Conservation (phyloP, 2,329 filamentous ascomycete genomes). For the Venturia carpophila region DNA sequence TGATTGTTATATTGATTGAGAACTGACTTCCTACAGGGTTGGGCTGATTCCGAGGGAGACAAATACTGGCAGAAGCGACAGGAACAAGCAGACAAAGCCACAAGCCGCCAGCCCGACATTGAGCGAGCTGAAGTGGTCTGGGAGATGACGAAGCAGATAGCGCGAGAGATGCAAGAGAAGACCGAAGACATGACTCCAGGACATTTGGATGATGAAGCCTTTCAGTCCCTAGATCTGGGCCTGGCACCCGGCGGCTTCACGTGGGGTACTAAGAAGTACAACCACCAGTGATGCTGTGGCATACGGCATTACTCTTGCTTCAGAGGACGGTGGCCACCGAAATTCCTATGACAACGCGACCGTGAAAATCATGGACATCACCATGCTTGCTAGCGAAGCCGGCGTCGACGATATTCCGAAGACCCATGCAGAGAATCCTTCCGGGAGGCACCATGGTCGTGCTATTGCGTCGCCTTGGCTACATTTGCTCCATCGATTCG, state of each 20-base stretch:
- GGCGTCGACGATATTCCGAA: constrained; percentile 17
- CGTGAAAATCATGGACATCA: constrained; percentile 36
- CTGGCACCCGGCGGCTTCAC: constrained; percentile 50
- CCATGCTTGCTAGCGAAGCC: constrained; percentile 42
- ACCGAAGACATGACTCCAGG: constrained; percentile 30
- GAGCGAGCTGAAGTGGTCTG: constrained; percentile 28
- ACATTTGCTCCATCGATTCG: constrained; percentile 19
- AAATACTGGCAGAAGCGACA: constrained; percentile 35
- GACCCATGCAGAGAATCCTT: constrained; percentile 39
- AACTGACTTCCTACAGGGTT: constrained; percentile 32
- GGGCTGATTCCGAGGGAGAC: constrained; percentile 39
- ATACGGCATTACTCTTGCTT: constrained; percentile 38
- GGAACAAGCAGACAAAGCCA: constrained; percentile 19
- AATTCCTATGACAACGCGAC: no score
- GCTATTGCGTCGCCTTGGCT: constrained; percentile 41
- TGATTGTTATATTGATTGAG: no score
- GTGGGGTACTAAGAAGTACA: constrained; percentile 30
- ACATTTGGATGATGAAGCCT: background rate
- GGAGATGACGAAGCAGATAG: constrained; percentile 39
- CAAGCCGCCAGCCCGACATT: no score
- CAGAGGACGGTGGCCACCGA: constrained; percentile 36
- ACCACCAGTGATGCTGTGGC: constrained; percentile 29
- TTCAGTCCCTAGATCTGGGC: constrained; percentile 45
- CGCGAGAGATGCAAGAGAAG: constrained; percentile 33
- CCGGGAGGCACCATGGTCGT: constrained; percentile 45